A percentile compares a stretch with the other conserved stretches of the same genome.
Evolutionary conservation across 495 filamentous ascomycete species (phyloP).

Genomic region (Penicillium egyptiacum): DNA sequence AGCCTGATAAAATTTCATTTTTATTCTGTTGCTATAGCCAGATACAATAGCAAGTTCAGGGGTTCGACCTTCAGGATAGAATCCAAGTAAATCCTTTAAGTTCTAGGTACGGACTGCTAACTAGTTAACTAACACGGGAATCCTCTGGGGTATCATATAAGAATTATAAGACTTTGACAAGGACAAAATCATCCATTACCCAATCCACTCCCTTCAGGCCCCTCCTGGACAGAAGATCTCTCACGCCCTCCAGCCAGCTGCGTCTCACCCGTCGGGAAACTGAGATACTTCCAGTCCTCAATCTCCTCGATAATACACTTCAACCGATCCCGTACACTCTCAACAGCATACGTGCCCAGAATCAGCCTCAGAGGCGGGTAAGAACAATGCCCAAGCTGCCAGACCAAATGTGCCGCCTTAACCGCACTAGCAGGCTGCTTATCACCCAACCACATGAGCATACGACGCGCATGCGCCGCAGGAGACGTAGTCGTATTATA

Average conservation of each 20-base stretch:
- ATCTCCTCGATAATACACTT: conserved; percentile 92
- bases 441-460: conserved; percentile 94
- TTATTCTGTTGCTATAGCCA: too few species aligned
- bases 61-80: too few species aligned
- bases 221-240: conserved; percentile 11
- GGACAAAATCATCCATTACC: conserved; percentile 3
- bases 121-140: too few species aligned
- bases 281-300: conserved; percentile 85
- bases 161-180: neutral
- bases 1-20: too few species aligned
- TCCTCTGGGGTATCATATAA: conserved; percentile 4
- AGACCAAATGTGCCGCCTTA: conserved; percentile 92
- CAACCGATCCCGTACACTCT: conserved; percentile 87
- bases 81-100: too few species aligned
- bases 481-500: conserved; percentile 77
- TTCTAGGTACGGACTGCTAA: too few species aligned
- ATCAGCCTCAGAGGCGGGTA: conserved; percentile 85
- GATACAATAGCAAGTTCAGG: too few species aligned
- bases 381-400: conserved; percentile 91
- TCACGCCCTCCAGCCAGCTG: conserved; percentile 21
- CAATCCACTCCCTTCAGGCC: conserved; percentile 5
- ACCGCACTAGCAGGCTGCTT: conserved; percentile 89
- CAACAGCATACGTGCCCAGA: conserved; percentile 89
- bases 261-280: conserved; percentile 47
- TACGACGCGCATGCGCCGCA: conserved; percentile 83